phyloP scores from a whole-genome alignment of 768 basidiomycete species.

The Termitomyces sp. region DNA sequence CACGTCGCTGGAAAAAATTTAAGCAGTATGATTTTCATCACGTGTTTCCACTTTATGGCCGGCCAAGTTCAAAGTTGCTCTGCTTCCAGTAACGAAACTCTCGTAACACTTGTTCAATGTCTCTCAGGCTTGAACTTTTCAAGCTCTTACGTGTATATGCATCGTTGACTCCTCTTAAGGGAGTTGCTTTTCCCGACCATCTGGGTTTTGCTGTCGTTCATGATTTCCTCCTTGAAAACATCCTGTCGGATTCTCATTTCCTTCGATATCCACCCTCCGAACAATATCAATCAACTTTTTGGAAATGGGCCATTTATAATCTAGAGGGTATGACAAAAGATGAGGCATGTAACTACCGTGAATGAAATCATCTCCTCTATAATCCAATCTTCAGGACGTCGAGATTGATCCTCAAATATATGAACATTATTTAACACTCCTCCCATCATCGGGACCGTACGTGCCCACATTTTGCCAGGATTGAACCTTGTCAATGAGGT shows the following conservation, averaged over 20 bases:
- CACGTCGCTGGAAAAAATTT: conserved; percentile 29
- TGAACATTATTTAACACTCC: conserved; percentile 53
- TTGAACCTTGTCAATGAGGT: conserved; percentile 4
- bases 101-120: neutral
- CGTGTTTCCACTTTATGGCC: conserved; percentile 27
- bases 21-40: conserved; percentile 26
- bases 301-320: conserved; percentile 65
- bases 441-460: conserved; percentile 36
- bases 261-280: conserved; percentile 58
- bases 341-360: conserved; percentile 43
- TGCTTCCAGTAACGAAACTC: neutral
- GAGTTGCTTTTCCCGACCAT: conserved; percentile 39
- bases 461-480: conserved; percentile 14
- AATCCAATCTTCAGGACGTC: conserved; percentile 35
- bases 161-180: conserved; percentile 44
- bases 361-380: conserved; percentile 1
- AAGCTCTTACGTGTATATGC: conserved; percentile 51
- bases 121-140: conserved; percentile 30
- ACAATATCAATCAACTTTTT: conserved; percentile 64
- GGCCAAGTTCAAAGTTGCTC: conserved; percentile 2
- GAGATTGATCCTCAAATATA: conserved; percentile 71
- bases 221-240: conserved; percentile 47
- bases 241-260: conserved; percentile 57
- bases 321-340: conserved; percentile 46
- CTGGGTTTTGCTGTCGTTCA: conserved; percentile 44